phyloP scores from a whole-genome alignment of 2,329 filamentous ascomycete species.

The Fusarium sp. region DNA sequence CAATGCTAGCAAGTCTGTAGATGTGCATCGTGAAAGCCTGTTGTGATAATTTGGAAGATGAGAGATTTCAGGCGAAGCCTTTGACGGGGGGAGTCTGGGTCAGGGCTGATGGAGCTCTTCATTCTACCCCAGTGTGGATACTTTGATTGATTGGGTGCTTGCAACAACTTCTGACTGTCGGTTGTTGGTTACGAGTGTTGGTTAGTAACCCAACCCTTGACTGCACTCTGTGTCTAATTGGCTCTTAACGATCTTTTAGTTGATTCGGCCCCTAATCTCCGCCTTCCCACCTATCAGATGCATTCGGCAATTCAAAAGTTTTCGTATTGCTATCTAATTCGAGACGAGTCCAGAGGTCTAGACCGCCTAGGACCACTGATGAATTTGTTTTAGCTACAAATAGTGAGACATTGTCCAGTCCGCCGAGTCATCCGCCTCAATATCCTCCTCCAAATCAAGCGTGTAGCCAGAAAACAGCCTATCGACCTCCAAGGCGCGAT shows the following conservation, averaged over 20 bases:
- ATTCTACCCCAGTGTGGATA: neutral
- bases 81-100: no score
- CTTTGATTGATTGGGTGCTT: neutral
- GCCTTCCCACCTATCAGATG: neutral
- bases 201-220: neutral
- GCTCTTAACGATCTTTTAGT: no score
- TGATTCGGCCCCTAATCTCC: no score
- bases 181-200: neutral
- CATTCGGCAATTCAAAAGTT: fast-evolving
- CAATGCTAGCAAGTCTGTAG: neutral
- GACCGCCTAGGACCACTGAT: neutral
- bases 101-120: neutral
- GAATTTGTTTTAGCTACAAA: no score
- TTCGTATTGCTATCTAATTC: fast-evolving
- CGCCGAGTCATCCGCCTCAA: neutral
- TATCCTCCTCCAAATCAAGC: neutral
- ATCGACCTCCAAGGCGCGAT: neutral
- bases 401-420: neutral
- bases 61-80: no score
- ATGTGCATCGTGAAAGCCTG: neutral
- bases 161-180: neutral
- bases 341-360: neutral
- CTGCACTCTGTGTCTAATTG: neutral
- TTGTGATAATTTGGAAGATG: no score
- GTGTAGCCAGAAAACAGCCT: neutral